phyloP scores from a whole-genome alignment of 1,284 basidiomycete genomes.

The Cryptococcus sp. region DNA sequence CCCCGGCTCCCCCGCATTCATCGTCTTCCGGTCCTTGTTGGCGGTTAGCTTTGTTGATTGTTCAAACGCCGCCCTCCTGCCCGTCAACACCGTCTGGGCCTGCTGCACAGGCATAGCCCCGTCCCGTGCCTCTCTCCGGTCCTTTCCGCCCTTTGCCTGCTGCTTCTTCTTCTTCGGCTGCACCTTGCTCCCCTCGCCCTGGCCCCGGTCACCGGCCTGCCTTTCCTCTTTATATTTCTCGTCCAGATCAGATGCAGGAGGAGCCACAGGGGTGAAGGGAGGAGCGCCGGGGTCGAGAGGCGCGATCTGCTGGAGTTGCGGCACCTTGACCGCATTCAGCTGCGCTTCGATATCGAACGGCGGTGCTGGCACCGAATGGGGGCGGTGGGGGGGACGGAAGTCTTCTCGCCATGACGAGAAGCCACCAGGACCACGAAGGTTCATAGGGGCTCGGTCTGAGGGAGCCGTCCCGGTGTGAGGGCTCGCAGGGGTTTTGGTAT shows the following conservation, averaged over 20 bases:
- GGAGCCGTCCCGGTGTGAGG: no score
- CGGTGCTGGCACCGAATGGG: no score
- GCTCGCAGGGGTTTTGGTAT: no score
- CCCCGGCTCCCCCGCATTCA: constrained; percentile 4
- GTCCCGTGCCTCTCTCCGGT: neutral
- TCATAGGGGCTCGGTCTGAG: no score
- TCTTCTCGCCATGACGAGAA: no score
- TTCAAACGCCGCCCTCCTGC: constrained; percentile 37
- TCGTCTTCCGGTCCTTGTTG: constrained; percentile 1
- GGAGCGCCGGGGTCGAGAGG: constrained; percentile 12
- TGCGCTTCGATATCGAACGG: no score
- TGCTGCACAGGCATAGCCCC: constrained; percentile 9
- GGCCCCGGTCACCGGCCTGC: neutral
- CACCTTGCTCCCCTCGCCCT: constrained; percentile 4
- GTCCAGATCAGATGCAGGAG: constrained; percentile 8
- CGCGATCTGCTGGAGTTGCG: constrained; percentile 7
- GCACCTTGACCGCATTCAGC: constrained; percentile 4
- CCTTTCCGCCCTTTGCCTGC: neutral
- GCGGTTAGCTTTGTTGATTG: constrained; percentile 27
- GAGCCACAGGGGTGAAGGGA: constrained; percentile 13
- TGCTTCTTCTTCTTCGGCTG: constrained; percentile 3
- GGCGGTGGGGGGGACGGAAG: no score
- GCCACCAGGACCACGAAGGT: no score
- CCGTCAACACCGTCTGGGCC: neutral
- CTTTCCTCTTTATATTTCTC: neutral